phyloP scores from a whole-genome alignment of 2,329 filamentous ascomycete species.

The Falciphora oryzae region DNA sequence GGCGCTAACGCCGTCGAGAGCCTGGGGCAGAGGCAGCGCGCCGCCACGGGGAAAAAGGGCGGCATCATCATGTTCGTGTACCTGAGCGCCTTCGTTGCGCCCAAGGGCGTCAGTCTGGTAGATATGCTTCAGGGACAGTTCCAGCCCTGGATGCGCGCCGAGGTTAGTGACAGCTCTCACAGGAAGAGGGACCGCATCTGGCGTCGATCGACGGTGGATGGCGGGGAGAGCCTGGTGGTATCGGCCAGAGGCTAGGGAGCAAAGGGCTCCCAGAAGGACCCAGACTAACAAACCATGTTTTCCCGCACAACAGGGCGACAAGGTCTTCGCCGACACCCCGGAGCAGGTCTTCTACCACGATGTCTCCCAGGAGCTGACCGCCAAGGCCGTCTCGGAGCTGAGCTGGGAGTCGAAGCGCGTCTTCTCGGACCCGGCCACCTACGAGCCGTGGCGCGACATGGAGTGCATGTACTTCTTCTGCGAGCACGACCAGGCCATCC shows the following conservation, averaged over 20 bases:
- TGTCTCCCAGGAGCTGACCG: slow-evolving; percentile 8
- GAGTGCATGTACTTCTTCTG: slow-evolving; percentile 9
- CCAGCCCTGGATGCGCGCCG: slow-evolving; percentile 11
- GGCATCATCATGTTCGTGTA: slow-evolving; percentile 13
- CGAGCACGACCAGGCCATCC: slow-evolving; percentile 13
- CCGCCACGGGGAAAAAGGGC: slow-evolving; percentile 6
- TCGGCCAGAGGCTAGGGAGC: no score
- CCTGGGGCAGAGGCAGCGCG: slow-evolving; percentile 10
- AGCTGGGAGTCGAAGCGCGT: slow-evolving; percentile 5
- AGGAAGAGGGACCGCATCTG: no score
- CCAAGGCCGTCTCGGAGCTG: slow-evolving; percentile 10
- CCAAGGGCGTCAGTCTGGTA: slow-evolving; percentile 10
- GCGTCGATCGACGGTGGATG: no score
- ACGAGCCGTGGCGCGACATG: slow-evolving; percentile 12
- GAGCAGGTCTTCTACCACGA: slow-evolving; percentile 13
- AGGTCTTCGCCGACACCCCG: slow-evolving; percentile 9
- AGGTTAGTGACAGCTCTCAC: slow-evolving; percentile 4
- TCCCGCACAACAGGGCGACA: slow-evolving; percentile 8
- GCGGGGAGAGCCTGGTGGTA: no score
- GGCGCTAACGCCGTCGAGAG: slow-evolving; percentile 12
- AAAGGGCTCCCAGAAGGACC: no score
- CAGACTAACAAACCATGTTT: not conserved
- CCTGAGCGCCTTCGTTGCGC: slow-evolving; percentile 11
- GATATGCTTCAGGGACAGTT: slow-evolving; percentile 12
- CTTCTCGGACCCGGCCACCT: slow-evolving; percentile 9